phyloP scores from a whole-genome alignment of 2,329 filamentous ascomycete genomes.

The Blumeriella jaapii region DNA sequence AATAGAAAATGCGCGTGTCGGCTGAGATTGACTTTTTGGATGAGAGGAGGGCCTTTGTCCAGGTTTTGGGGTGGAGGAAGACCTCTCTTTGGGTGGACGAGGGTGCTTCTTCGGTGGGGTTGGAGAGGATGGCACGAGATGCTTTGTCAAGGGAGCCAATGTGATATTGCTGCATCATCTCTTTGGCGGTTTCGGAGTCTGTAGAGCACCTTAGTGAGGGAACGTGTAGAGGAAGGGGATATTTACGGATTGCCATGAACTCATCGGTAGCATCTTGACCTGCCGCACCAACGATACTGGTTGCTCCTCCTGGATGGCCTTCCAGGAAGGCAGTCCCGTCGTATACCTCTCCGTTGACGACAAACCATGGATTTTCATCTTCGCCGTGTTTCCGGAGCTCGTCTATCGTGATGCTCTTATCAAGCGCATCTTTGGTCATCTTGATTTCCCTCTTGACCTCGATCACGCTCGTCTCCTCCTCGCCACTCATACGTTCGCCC shows the following conservation, averaged over 20 bases:
- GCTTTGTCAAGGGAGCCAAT: constrained; percentile 62
- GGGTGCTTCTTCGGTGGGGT: constrained; percentile 28
- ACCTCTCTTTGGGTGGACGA: constrained; percentile 41
- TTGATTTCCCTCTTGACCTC: constrained; percentile 54
- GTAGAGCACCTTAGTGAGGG: constrained; percentile 20
- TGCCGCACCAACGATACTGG: constrained; percentile 74
- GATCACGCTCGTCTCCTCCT: constrained; percentile 34
- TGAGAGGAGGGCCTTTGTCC: constrained; percentile 63
- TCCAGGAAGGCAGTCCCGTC: constrained; percentile 73
- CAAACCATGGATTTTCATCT: constrained; percentile 68
- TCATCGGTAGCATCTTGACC: constrained; percentile 76
- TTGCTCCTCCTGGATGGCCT: constrained; percentile 74
- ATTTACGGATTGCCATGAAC: constrained; percentile 82
- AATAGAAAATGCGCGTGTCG: constrained; percentile 74
- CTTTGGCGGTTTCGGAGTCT: constrained; percentile 88
- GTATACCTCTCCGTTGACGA: constrained; percentile 80
- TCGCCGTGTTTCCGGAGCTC: constrained; percentile 59
- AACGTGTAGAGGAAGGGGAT: neutral
- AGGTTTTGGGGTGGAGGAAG: constrained; percentile 62
- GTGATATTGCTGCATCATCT: constrained; percentile 79
- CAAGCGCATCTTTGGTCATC: constrained; percentile 62
- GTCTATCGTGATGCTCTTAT: constrained; percentile 52
- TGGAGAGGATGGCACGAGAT: constrained; percentile 42
- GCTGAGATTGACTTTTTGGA: constrained; percentile 58
- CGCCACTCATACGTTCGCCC: constrained; percentile 58